Percentiles rank a stretch among this genome's conserved stretches.
These are phyloP conservation scores for Chrysochromulina parva DNA, from an alignment of 78 protist species.

Conservation along the genomic window DNA sequence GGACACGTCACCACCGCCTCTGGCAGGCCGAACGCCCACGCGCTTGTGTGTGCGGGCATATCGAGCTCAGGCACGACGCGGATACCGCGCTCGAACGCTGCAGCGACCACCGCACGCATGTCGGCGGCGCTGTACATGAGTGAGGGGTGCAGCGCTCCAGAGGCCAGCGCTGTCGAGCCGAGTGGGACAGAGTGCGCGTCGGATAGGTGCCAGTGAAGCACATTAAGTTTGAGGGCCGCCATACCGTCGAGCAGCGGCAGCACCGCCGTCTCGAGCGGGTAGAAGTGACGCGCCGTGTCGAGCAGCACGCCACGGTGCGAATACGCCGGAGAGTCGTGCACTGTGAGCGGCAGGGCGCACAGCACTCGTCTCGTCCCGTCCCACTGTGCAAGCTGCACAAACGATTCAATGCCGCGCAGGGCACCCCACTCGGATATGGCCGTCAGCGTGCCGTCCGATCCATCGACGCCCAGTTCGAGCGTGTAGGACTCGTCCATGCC, in stretches of 20 bases:
- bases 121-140: constrained; percentile 67
- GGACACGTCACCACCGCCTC: constrained; percentile 43
- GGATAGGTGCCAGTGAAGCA: constrained; percentile 88
- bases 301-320: constrained; percentile 80
- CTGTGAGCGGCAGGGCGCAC: constrained; percentile 16
- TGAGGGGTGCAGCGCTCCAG: constrained; percentile 55
- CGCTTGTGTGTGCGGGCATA: constrained; percentile 87
- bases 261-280: constrained; percentile 1
- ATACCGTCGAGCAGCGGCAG: constrained; percentile 65
- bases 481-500: constrained; percentile 46
- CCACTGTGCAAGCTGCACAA: constrained; percentile 73
- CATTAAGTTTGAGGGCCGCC: constrained; percentile 74
- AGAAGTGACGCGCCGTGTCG: constrained; percentile 88
- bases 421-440: constrained; percentile 77
- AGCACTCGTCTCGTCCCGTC: not conserved
- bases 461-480: not conserved
- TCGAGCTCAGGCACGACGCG: constrained; percentile 76
- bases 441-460: not conserved
- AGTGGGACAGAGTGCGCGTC: constrained; percentile 87
- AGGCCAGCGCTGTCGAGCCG: too few relatives aligned
- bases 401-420: constrained; percentile 80
- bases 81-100: constrained; percentile 77
- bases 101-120: constrained; percentile 69
- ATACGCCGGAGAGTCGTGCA: constrained; percentile 76
- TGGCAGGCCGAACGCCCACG: constrained; percentile 84